These are phyloP conservation scores for Cutaneotrichosporon mucoides DNA, from an alignment of 1,284 basidiomycete species.

Conservation along the genomic window DNA sequence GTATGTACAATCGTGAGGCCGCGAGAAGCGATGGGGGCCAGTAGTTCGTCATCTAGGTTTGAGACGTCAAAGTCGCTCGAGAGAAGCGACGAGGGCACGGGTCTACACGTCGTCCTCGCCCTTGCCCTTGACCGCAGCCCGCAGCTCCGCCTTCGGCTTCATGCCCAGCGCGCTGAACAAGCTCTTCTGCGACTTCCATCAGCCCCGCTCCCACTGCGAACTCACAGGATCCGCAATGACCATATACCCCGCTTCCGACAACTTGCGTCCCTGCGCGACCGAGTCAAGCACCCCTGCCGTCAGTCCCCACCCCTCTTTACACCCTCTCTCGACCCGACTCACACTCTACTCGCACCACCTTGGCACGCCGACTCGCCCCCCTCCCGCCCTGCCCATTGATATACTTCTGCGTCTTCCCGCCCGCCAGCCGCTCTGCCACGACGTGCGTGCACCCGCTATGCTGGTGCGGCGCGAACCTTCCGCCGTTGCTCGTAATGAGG, in stretches of 20 bases:
- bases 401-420: conserved; percentile 46
- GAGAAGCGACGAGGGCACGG: too few species aligned
- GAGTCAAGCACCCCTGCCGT: conserved; percentile 45
- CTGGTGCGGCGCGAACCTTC: conserved; percentile 36
- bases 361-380: conserved; percentile 32
- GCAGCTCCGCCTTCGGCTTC: conserved; percentile 25
- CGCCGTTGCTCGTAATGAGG: conserved; percentile 46
- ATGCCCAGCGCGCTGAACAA: conserved; percentile 35
- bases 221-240: conserved; percentile 45
- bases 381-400: conserved; percentile 41
- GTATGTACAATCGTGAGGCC: too few species aligned
- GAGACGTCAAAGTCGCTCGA: too few species aligned
- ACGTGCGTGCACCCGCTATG: conserved; percentile 43
- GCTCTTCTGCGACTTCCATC: conserved; percentile 31
- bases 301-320: too few species aligned
- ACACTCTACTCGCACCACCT: conserved; percentile 47
- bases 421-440: conserved; percentile 42
- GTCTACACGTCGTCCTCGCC: too few species aligned
- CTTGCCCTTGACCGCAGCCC: neutral
- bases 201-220: too few species aligned
- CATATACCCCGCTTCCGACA: conserved; percentile 44
- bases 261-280: conserved; percentile 31
- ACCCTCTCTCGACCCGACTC: too few species aligned
- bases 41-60: too few species aligned
- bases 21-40: too few species aligned